Evolutionary conservation across 352 stramenopile genomes (phyloP), one percentile per base, ranked within the genome.

Genomic region (Globisporangium iwayamae): DNA sequence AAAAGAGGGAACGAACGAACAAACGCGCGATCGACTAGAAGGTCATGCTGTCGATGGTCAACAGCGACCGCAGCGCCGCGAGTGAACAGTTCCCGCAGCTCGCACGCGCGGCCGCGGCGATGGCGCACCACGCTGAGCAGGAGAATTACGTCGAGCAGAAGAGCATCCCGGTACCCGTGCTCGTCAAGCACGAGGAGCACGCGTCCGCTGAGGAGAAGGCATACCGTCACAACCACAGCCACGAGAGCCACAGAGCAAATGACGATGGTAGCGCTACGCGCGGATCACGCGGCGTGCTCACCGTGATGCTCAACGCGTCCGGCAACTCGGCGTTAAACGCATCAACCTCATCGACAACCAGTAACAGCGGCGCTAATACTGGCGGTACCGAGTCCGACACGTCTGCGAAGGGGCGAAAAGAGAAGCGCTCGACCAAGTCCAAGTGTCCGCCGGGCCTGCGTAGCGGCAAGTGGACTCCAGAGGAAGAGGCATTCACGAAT

Each of bases 351-450:
- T 52, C 53, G 47, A 47, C 56, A n/a, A n/a, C 60, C 8, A 30
- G 41, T 30, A 46, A 46, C 14, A 46, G 39, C 39, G 13, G 13
- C 14, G 39, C 13, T 18, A n/a, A n/a, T n/a, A 60, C 60, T 36
- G 57, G 56, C 20, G 54, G 52, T 38, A 45, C 62, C 14, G 50
- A 67, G 62, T 67, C 62, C 1, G 62, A 67, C 34, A 53, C 61
- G 16, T 47, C 61, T 30, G 16, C 62, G n/a, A 48, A 50, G 38
- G 56, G 55, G 43, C 55, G 55, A 25, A 63, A 63, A 52, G 50
- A 67, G 65, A 94, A 94, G 68, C 79, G 86, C 1, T 95, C 86
- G 28, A 95, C 86, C 52, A 95, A 93, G 69, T 93, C 83, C 65
- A 95, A 95, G 72, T 93, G 84, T 51, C 77, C 84, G 7, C 86